Evolutionary conservation across 768 basidiomycete species (phyloP).

Genomic region (Polyporus arcularius): DNA sequence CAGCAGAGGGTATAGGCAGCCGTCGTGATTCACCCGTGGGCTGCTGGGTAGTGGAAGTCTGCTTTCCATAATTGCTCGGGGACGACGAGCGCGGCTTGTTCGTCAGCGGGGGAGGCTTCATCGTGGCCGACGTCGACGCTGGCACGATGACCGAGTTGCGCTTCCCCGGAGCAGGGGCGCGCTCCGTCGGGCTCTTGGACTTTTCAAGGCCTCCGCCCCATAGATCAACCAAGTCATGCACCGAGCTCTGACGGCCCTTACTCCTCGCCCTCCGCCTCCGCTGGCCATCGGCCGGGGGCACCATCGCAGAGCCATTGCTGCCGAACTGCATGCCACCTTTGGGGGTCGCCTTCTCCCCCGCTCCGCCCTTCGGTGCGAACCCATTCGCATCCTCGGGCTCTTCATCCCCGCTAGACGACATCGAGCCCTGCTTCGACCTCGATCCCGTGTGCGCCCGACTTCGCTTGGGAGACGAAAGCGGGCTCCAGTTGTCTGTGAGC

Average conservation of each 20-base stretch:
- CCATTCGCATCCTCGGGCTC: constrained; percentile 50
- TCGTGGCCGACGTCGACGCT: constrained; percentile 17
- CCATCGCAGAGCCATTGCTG: background rate
- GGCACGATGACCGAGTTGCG: constrained; percentile 27
- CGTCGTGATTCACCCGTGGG: constrained; percentile 1
- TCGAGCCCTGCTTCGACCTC: constrained; percentile 17
- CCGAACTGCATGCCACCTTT: background rate
- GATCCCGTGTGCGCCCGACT: background rate
- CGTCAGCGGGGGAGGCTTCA: constrained; percentile 19
- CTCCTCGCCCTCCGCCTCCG: constrained; percentile 35
- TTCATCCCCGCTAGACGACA: constrained; percentile 59
- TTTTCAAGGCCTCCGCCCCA: constrained; percentile 62
- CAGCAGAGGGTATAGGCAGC: constrained; percentile 25
- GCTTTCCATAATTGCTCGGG: constrained; percentile 32
- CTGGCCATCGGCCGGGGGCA: constrained; percentile 12
- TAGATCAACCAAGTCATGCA: constrained; percentile 79
- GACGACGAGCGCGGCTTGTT: constrained; percentile 18
- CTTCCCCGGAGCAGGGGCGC: constrained; percentile 11
- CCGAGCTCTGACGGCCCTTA: constrained; percentile 74
- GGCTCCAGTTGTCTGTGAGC: constrained; percentile 52
- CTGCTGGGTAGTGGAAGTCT: constrained; percentile 23
- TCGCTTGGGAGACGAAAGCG: constrained; percentile 28
- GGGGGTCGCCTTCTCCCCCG: constrained; percentile 19
- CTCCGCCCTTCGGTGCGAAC: constrained; percentile 23
- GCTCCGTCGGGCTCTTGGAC: constrained; percentile 36